Evolutionary conservation across 2,329 filamentous ascomycete species (phyloP).

Genomic region (Bertia moriformis): DNA sequence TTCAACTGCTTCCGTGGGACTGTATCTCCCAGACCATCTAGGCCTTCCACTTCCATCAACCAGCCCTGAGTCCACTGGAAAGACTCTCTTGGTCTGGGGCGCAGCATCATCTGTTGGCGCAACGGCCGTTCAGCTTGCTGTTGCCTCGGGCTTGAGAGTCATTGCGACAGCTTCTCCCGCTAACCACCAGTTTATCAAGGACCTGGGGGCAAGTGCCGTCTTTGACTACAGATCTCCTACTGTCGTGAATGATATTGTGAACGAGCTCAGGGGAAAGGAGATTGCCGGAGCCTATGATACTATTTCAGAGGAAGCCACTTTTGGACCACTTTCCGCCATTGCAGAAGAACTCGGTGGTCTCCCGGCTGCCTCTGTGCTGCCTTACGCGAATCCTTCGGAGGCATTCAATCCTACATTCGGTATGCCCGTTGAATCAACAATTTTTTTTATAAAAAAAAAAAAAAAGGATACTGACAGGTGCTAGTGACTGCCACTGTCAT

Average conservation of each 20-base stretch:
- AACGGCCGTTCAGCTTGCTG: constrained; percentile 27
- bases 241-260: constrained; percentile 13
- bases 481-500: too few species aligned
- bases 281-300: background rate
- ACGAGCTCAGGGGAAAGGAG: background rate
- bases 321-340: too few species aligned
- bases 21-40: constrained; percentile 9
- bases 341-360: too few species aligned
- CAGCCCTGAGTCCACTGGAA: constrained; percentile 4
- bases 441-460: too few species aligned
- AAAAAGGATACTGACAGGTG: too few species aligned
- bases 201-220: constrained; percentile 24
- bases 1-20: constrained; percentile 11
- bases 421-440: too few species aligned
- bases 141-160: constrained; percentile 26
- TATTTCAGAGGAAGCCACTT: too few species aligned
- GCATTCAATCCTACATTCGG: too few species aligned
- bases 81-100: constrained; percentile 30
- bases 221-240: constrained; percentile 25
- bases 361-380: too few species aligned
- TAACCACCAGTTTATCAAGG: constrained; percentile 26
- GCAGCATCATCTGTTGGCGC: constrained; percentile 29
- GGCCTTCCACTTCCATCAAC: constrained; percentile 8
- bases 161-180: constrained; percentile 22
- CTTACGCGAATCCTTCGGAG: too few species aligned